phyloP scores from a whole-genome alignment of 2,329 filamentous ascomycete genomes.

The Ophidiomyces ophidiicola region DNA sequence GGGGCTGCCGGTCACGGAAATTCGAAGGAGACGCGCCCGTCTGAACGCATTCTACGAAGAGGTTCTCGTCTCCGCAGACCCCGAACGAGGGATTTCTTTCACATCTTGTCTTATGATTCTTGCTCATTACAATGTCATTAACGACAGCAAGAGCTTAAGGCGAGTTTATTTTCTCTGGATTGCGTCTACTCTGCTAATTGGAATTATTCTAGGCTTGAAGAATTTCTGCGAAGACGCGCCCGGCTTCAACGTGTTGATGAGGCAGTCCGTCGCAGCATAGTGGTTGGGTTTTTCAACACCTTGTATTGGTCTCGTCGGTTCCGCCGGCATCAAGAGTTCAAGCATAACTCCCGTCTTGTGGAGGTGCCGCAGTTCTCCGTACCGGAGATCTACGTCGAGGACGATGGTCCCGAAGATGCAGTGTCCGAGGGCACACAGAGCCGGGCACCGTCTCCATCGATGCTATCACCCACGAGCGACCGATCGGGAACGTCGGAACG shows the following conservation, averaged over 20 bases:
- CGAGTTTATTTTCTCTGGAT: conserved; percentile 30
- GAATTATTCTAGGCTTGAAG: conserved; percentile 57
- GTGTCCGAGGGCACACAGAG: conserved; percentile 12
- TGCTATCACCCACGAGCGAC: conserved; percentile 22
- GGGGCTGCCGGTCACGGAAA: conserved; percentile 60
- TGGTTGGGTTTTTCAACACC: conserved; percentile 92
- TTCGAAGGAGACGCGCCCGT: conserved; percentile 60
- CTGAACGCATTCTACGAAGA: conserved; percentile 98
- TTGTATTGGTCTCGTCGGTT: conserved; percentile 76
- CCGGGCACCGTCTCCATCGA: conserved; percentile 18
- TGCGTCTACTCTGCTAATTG: conserved; percentile 16
- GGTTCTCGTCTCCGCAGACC: conserved; percentile 83
- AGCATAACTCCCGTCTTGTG: conserved; percentile 64
- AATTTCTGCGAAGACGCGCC: conserved; percentile 81
- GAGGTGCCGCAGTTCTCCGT: conserved; percentile 67
- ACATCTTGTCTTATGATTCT: conserved; percentile 87
- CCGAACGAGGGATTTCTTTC: conserved; percentile 80
- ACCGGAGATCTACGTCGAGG: conserved; percentile 82
- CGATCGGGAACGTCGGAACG: conserved; percentile 18
- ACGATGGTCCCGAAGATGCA: conserved; percentile 43
- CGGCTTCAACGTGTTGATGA: conserved; percentile 89
- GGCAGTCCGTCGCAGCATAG: conserved; percentile 76
- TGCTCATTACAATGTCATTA: conserved; percentile 97
- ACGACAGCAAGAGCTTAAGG: conserved; percentile 87
- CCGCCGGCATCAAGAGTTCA: conserved; percentile 59